Evolutionary conservation across 305 asterid genomes (phyloP), one percentile per base, ranked within the genome.

Genomic region (Fraxinus angustifolia): DNA sequence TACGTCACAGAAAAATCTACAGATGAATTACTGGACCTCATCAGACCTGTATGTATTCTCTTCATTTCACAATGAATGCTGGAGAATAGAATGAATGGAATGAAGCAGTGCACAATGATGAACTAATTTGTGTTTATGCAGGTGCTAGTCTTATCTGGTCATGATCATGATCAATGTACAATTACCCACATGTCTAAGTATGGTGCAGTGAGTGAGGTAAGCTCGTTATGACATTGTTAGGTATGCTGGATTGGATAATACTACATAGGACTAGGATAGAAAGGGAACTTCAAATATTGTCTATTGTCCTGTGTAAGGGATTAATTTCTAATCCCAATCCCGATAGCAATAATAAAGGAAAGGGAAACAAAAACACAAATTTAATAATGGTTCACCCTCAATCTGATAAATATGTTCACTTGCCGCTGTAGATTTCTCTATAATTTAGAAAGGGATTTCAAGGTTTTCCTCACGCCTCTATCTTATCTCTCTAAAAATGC

Each of bases 161-260:
- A 94, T 83, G 99, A 96, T 87, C 99, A 94, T 48, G 99, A 96
- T 89, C 99, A 96, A 82, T 96, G 99, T 88, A 88, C 94, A 23
- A 89, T 93, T 68, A 86, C 86, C 72, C 99, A 93, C 86, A 80
- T 5, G 42, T 76, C 90, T 30, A 88, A 91, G 77, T 78, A 83
- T 79, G 97, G 94, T 58, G 86, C 90, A 8, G 94, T 89, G 33
- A 83, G 75, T 6, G 99, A 96, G 99, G 99, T 96, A 89, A 53
- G 60, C 40, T 53, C 6, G 58, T 78, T 67, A 0, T 28, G 21
- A 23, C 75, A 14, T 68, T 33, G 31, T 68, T 68, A 0, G 21
- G 4, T 16, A 12, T 68, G 75, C 38, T 68, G 74, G 10, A 68
- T 6, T 12, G 73, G 17, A 65, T 10, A 11, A 12, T 70, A n/a